Evolutionary conservation across 2,329 filamentous ascomycete genomes (phyloP).

Genomic region (Daldinia sp.): DNA sequence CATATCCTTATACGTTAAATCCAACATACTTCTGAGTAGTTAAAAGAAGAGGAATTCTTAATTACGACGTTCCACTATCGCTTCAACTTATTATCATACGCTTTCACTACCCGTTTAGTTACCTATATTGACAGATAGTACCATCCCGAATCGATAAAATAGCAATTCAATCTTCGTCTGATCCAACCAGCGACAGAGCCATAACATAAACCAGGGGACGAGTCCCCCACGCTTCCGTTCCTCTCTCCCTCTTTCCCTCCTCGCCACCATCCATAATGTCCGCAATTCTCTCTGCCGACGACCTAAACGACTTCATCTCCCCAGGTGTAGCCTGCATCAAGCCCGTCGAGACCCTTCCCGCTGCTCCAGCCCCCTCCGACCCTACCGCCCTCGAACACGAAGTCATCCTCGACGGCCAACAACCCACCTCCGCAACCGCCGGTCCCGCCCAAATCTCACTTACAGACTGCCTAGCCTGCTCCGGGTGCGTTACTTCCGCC

Average conservation of each 20-base stretch:
- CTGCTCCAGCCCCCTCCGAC: conserved; percentile 54
- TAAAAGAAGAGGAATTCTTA: background rate
- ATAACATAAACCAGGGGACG: conserved; percentile 12
- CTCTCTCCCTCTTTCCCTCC: background rate
- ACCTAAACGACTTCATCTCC: conserved; percentile 98
- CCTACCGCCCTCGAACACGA: conserved; percentile 68
- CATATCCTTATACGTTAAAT: background rate
- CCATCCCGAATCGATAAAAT: background rate
- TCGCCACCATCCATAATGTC: conserved; percentile 70
- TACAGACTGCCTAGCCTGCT: conserved; percentile 96
- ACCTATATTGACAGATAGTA: background rate
- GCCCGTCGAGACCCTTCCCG: conserved; percentile 89
- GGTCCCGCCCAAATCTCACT: conserved; percentile 90
- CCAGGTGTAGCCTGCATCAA: conserved; percentile 98
- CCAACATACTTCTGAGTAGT: background rate
- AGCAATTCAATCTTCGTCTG: background rate
- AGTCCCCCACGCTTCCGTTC: conserved; percentile 13
- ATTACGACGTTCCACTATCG: background rate
- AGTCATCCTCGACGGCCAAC: conserved; percentile 87
- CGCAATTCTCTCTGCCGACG: conserved; percentile 94
- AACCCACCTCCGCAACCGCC: conserved; percentile 57
- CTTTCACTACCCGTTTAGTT: background rate
- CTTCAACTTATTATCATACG: background rate
- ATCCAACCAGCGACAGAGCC: background rate
- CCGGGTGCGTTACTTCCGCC: conserved; percentile 95